Conservation (phyloP, 208 protist genomes). For the Leishmania aethiopica region DNA sequence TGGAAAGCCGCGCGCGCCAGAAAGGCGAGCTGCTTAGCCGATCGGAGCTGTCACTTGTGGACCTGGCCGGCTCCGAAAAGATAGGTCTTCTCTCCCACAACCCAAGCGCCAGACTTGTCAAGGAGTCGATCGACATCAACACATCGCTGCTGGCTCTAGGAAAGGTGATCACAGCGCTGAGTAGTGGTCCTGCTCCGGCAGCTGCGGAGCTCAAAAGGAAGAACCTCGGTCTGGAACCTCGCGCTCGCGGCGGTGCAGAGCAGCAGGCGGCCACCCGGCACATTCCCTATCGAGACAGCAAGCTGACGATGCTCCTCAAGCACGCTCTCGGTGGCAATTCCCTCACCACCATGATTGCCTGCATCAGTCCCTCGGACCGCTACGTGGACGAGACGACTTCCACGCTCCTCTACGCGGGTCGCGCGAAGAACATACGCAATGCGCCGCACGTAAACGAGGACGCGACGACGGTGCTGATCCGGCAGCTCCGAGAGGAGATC, state of each 20-base stretch:
- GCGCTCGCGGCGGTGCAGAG: neutral
- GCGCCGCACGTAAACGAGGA: conserved; percentile 87
- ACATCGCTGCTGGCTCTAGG: conserved; percentile 88
- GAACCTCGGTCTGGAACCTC: neutral
- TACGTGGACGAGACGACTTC: conserved; percentile 91
- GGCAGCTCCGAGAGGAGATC: conserved; percentile 74
- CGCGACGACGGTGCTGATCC: conserved; percentile 62
- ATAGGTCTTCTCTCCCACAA: conserved; percentile 54
- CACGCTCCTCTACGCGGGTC: conserved; percentile 90
- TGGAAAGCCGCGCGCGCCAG: conserved; percentile 46
- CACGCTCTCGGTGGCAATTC: conserved; percentile 90
- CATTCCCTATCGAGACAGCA: conserved; percentile 92
- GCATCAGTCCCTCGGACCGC: conserved; percentile 79
- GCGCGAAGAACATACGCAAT: conserved; percentile 90
- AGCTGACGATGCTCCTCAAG: conserved; percentile 89
- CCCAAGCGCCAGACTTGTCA: conserved; percentile 56
- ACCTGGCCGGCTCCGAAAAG: conserved; percentile 93
- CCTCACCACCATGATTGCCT: conserved; percentile 93
- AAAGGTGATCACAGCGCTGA: conserved; percentile 92
- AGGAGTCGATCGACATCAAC: conserved; percentile 94
- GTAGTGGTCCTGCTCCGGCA: conserved; percentile 8
- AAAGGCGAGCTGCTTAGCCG: conserved; percentile 44
- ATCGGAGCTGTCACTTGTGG: conserved; percentile 88
- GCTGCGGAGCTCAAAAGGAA: neutral
- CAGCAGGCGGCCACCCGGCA: conserved; percentile 27